Conservation (phyloP, 257 asterid species). For the Phtheirospermum japonicum region DNA sequence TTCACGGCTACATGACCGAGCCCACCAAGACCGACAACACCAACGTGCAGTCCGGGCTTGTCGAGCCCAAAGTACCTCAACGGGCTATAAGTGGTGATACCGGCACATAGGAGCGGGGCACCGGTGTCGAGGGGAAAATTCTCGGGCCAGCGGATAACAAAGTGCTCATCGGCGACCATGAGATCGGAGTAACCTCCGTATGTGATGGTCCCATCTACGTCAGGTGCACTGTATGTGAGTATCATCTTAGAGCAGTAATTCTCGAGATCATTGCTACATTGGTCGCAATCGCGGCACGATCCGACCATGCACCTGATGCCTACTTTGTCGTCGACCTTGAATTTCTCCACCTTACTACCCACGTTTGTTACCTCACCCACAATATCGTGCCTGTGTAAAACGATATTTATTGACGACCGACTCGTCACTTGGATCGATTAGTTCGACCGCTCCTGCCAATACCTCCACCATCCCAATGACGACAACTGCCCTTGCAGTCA, state of each 20-base stretch:
- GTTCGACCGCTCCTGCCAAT: too few relatives aligned
- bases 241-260: background rate
- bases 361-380: background rate
- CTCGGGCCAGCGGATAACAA: background rate
- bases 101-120: background rate
- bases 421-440: too few relatives aligned
- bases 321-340: background rate
- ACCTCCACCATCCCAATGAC: too few relatives aligned
- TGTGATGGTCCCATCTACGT: background rate
- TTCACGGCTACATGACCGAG: background rate
- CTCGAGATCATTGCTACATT: background rate
- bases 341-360: background rate
- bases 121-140: background rate
- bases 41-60: background rate
- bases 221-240: background rate
- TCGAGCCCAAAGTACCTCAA: background rate
- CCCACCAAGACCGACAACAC: background rate
- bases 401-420: too few relatives aligned
- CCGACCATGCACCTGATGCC: background rate
- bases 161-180: background rate
- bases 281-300: background rate
- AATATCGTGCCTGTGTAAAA: background rate
- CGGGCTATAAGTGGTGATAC: background rate
- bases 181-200: background rate
- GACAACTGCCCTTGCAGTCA: too few relatives aligned